A percentile compares a stretch with the other conserved stretches of the same genome.
These are phyloP conservation scores for Scheffersomyces parashehatae DNA, from an alignment of 1,139 yeast species.

Conservation along the genomic window DNA sequence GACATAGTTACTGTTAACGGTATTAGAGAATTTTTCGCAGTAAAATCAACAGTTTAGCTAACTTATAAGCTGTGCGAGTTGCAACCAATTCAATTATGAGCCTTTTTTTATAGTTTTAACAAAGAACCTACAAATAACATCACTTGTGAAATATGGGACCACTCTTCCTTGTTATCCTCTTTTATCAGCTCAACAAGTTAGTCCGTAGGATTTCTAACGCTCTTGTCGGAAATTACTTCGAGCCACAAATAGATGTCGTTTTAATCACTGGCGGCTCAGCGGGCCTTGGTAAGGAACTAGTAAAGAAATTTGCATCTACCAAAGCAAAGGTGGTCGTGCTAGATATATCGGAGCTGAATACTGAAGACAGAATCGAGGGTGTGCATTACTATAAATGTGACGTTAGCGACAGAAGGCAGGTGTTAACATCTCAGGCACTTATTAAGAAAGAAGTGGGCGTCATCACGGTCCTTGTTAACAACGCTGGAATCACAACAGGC, in stretches of 20 bases:
- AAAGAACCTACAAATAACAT: neutral
- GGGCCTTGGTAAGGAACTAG: conserved; percentile 77
- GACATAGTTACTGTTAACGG: too few species aligned
- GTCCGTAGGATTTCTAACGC: conserved; percentile 32
- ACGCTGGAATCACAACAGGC: conserved; percentile 76
- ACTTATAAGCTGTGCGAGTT: neutral
- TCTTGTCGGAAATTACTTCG: conserved; percentile 52
- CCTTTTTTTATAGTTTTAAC: neutral
- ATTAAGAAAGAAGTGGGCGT: conserved; percentile 54
- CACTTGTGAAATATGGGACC: conserved; percentile 4
- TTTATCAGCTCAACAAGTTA: conserved; percentile 26
- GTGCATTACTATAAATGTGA: conserved; percentile 68
- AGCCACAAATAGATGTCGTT: conserved; percentile 55
- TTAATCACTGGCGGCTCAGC: conserved; percentile 81
- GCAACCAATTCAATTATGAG: neutral
- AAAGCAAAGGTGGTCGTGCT: conserved; percentile 59
- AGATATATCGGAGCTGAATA: conserved; percentile 53
- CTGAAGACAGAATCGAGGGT: conserved; percentile 30
- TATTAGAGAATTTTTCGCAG: too few species aligned
- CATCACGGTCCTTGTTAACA: conserved; percentile 71
- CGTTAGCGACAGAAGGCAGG: conserved; percentile 50
- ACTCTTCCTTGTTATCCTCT: conserved; percentile 1
- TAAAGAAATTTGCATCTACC: conserved; percentile 35
- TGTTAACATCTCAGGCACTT: conserved; percentile 28
- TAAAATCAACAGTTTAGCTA: too few species aligned